Evolutionary conservation across 768 basidiomycete genomes (phyloP).

Genomic region (Boletus vermiculosoides): DNA sequence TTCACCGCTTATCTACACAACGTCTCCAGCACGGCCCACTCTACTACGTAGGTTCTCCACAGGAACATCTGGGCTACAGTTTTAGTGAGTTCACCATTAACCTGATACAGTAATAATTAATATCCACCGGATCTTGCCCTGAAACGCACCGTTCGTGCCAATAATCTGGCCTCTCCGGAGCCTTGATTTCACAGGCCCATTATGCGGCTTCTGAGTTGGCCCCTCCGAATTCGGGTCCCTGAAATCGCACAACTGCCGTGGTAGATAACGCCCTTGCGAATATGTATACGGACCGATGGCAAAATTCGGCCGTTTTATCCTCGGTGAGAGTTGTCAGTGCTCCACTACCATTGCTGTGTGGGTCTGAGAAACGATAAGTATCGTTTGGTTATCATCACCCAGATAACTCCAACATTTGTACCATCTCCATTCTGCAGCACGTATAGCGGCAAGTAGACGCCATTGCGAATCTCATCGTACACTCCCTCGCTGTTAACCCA

Average conservation of each 20-base stretch:
- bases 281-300: neutral
- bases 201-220: neutral
- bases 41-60: neutral
- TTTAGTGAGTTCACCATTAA: neutral
- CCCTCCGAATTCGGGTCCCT: neutral
- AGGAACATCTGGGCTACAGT: neutral
- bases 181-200: constrained; percentile 6
- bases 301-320: neutral
- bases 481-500: neutral
- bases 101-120: constrained; percentile 5
- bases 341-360: neutral
- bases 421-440: neutral
- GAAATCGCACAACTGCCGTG: neutral
- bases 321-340: neutral
- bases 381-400: neutral
- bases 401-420: neutral
- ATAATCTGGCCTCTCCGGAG: neutral
- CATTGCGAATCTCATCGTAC: constrained; percentile 9
- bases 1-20: neutral
- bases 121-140: constrained; percentile 17
- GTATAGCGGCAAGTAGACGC: neutral
- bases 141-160: constrained; percentile 11
- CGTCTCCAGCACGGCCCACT: neutral
- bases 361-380: neutral
- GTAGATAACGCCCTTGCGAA: neutral